Evolutionary conservation across 495 filamentous ascomycete species (phyloP).

Genomic region (Bacidia rubella): DNA sequence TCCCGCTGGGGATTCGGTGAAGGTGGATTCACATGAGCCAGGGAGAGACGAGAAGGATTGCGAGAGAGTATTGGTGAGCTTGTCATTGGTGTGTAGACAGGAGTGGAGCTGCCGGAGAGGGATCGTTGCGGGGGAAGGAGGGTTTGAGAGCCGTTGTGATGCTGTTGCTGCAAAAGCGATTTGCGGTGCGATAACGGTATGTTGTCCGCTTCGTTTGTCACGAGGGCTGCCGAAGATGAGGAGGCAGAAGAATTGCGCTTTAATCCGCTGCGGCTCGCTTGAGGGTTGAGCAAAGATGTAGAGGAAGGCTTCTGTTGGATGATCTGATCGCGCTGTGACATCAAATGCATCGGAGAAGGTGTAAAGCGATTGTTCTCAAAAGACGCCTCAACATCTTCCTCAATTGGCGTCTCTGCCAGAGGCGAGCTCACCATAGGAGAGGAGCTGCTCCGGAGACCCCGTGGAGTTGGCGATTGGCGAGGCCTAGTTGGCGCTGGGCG

Average conservation of each 20-base stretch:
- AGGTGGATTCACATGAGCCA: background rate
- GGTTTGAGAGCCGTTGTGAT: slow-evolving; percentile 7
- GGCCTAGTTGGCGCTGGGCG: slow-evolving; percentile 7
- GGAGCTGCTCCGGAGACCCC: slow-evolving; percentile 27
- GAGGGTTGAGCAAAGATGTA: slow-evolving; percentile 6
- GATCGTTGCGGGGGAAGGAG: slow-evolving; percentile 4
- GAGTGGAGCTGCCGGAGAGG: slow-evolving; percentile 10
- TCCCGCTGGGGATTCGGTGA: slow-evolving; percentile 8
- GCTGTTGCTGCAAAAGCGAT: slow-evolving; percentile 14
- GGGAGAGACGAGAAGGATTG: background rate
- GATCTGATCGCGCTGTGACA: slow-evolving; percentile 10
- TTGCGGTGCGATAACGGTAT: slow-evolving; percentile 17
- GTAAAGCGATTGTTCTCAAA: slow-evolving; percentile 11
- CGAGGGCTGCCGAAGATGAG: background rate
- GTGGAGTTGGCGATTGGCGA: slow-evolving; percentile 3
- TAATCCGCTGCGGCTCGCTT: slow-evolving; percentile 2
- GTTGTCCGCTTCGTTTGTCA: slow-evolving; percentile 5
- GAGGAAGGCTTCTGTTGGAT: slow-evolving; percentile 9
- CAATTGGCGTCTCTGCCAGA: slow-evolving; percentile 28
- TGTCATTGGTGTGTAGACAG: background rate
- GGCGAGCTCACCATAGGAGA: slow-evolving; percentile 30
- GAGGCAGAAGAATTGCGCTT: background rate
- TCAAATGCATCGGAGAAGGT: slow-evolving; percentile 8
- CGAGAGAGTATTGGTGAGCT: background rate
- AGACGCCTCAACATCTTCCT: slow-evolving; percentile 23